A percentile compares a stretch with the other conserved stretches of the same genome.
Conservation (phyloP, 495 filamentous ascomycete species). For the Podospora bellae-mahoneyi region DNA sequence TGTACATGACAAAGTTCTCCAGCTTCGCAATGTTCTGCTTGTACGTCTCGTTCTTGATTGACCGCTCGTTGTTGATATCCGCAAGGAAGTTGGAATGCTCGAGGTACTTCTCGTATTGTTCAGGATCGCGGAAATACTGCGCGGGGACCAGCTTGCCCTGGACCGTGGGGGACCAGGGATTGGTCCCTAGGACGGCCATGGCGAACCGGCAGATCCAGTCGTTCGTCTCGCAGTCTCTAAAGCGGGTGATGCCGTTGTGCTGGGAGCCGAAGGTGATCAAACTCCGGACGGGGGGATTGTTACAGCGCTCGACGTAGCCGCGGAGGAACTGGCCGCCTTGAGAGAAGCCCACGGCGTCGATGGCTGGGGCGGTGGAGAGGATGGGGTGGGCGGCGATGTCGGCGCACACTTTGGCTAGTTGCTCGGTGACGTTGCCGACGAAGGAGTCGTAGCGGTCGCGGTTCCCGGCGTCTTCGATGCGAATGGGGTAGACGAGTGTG, state of each 20-base stretch:
- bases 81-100: conserved; percentile 89
- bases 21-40: conserved; percentile 64
- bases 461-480: conserved; percentile 60
- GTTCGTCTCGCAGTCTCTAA: conserved; percentile 56
- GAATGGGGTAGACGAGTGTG: conserved; percentile 79
- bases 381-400: conserved; percentile 75
- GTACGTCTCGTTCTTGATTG: conserved; percentile 69
- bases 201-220: conserved; percentile 82
- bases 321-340: conserved; percentile 96
- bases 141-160: conserved; percentile 83
- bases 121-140: conserved; percentile 86
- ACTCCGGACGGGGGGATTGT: conserved; percentile 70
- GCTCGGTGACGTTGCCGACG: conserved; percentile 82
- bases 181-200: conserved; percentile 64
- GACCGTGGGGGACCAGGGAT: conserved; percentile 72
- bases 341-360: conserved; percentile 91
- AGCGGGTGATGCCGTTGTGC: conserved; percentile 88
- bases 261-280: conserved; percentile 90
- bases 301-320: conserved; percentile 89
- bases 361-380: conserved; percentile 71
- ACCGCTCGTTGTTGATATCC: conserved; percentile 95
- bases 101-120: conserved; percentile 68
- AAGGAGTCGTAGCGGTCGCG: conserved; percentile 79
- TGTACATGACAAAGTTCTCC: conserved; percentile 80
- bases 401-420: conserved; percentile 73